Base-by-base conservation (phyloP, 1,139 yeast genomes). In the Debaryomycetaceae sp. region DNA sequence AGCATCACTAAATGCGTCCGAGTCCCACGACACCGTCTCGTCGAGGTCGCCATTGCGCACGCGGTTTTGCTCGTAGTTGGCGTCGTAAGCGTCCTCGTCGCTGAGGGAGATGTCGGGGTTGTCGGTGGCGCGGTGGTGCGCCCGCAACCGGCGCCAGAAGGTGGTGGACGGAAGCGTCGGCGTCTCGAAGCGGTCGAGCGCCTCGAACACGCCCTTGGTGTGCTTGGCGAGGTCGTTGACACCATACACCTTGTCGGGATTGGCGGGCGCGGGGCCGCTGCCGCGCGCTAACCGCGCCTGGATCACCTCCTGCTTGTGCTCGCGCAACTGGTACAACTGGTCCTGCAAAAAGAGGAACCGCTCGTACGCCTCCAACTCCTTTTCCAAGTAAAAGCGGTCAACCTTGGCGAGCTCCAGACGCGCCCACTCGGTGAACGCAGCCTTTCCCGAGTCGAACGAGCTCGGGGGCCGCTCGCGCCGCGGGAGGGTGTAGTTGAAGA, bases 281-380 rank as follows among this genome's bases (percentile, higher is more conserved):
- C n/a, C n/a, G n/a, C n/a, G n/a, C n/a, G 23, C 36, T 35, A 41
- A 30, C 33, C 47, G 35, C 26, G 43, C 37, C 32, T 38, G 35
- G 28, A 48, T 28, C 9, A 46, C 29, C 11, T 39, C 37, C 2
- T 38, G 30, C 34, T 65, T 66, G 43, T 82, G 89, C 28, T 75
- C 78, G 33, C 75, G 63, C 37, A 84, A 49, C 39, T 76, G 80
- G 39, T 70, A 70, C 28, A 85, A 51, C 49, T 84, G 95, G 41
- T 76, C 83, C 44, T 82, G 83, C 15, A 85, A 50, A 7, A 80
- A 50, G 11, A 77, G 55, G 43, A 73, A 80, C 38, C 89, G 61
- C 35, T 75, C 75, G 28, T 76, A 66, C 0, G 72, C 76, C 25
- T 76, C 81, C 19, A 64, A 63, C 45, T 83, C 93, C 44, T 70